Evolutionary conservation across 345 rosid species (phyloP).

Genomic region (Aethionema arabicum): DNA sequence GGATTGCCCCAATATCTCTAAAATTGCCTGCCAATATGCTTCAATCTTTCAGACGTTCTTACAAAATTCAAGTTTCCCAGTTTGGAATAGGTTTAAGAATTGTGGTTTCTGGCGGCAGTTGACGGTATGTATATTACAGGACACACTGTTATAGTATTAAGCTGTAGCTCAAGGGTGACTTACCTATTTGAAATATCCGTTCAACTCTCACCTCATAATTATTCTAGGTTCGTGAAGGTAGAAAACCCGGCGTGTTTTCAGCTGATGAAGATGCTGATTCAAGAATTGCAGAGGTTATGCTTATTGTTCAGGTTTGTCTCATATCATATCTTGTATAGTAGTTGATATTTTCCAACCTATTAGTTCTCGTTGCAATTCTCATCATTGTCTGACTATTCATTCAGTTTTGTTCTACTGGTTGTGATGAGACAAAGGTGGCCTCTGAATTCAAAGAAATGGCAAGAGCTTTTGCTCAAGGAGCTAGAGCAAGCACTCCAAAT

Average conservation of each 20-base stretch:
- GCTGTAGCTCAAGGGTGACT: slow-evolving; percentile 9
- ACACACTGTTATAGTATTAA: slow-evolving; percentile 7
- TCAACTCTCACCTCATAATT: slow-evolving; percentile 14
- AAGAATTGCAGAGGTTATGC: slow-evolving; percentile 80
- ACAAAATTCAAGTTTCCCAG: slow-evolving; percentile 66
- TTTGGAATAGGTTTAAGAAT: slow-evolving; percentile 90
- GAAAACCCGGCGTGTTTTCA: slow-evolving; percentile 44
- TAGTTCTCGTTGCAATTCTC: slow-evolving; percentile 4
- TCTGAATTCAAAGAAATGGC: slow-evolving; percentile 67
- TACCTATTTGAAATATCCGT: not conserved
- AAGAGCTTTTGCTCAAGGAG: slow-evolving; percentile 63
- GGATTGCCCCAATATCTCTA: slow-evolving; percentile 89
- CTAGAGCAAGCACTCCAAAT: slow-evolving; percentile 58
- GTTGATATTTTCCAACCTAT: not conserved
- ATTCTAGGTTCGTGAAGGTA: slow-evolving; percentile 92
- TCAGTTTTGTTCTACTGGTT: slow-evolving; percentile 55
- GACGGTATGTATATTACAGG: slow-evolving; percentile 51
- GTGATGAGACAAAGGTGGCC: slow-evolving; percentile 51
- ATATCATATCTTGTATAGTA: slow-evolving; percentile 5
- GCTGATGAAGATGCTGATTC: slow-evolving; percentile 47
- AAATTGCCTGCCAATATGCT: slow-evolving; percentile 68
- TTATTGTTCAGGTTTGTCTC: slow-evolving; percentile 81
- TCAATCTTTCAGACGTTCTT: slow-evolving; percentile 75
- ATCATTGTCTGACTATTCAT: slow-evolving; percentile 16
- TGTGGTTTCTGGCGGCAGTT: slow-evolving; percentile 95